Percentiles rank a stretch among this genome's conserved stretches.
These are phyloP conservation scores for Vickermania ingenoplastis DNA, from an alignment of 208 protist species.

Conservation along the genomic window DNA sequence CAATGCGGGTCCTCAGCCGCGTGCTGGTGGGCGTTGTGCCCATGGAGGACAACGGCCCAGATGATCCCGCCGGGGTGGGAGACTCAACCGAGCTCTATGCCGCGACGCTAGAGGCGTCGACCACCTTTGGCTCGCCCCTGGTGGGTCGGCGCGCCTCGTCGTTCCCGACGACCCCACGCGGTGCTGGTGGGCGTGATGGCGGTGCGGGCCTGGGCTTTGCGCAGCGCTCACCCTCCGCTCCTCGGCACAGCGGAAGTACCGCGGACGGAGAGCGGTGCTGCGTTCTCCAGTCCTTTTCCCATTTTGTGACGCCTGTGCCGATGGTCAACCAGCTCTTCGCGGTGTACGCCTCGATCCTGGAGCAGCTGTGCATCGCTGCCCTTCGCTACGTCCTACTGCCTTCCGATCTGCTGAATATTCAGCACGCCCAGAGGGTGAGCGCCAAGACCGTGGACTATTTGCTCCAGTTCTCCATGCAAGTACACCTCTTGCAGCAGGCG, in stretches of 20 bases:
- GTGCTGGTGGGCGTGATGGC: not conserved
- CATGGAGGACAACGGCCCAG: not conserved
- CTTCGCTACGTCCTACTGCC: slow-evolving; percentile 50
- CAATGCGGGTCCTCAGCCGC: not conserved
- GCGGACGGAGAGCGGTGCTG: slow-evolving; percentile 6
- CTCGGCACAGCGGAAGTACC: too few species aligned
- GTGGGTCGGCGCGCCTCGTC: not conserved
- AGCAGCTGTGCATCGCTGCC: slow-evolving; percentile 65
- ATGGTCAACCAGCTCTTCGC: slow-evolving; percentile 57
- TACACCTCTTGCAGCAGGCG: slow-evolving; percentile 40
- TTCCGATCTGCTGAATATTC: slow-evolving; percentile 33
- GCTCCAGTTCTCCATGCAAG: slow-evolving; percentile 45
- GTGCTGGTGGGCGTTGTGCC: not conserved
- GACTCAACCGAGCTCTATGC: not conserved
- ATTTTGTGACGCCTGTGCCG: slow-evolving; percentile 57
- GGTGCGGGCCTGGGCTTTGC: not conserved
- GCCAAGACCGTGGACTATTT: slow-evolving; percentile 45
- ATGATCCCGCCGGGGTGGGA: not conserved
- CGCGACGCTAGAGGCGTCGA: slow-evolving; percentile 6
- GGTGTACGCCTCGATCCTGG: slow-evolving; percentile 46
- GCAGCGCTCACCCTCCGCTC: too few species aligned
- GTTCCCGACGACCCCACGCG: not conserved
- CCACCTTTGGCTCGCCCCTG: not conserved
- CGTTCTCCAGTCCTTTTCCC: slow-evolving; percentile 39
- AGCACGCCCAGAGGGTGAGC: slow-evolving; percentile 34